phyloP scores from a whole-genome alignment of 495 filamentous ascomycete genomes.

The Penicillium canescens region DNA sequence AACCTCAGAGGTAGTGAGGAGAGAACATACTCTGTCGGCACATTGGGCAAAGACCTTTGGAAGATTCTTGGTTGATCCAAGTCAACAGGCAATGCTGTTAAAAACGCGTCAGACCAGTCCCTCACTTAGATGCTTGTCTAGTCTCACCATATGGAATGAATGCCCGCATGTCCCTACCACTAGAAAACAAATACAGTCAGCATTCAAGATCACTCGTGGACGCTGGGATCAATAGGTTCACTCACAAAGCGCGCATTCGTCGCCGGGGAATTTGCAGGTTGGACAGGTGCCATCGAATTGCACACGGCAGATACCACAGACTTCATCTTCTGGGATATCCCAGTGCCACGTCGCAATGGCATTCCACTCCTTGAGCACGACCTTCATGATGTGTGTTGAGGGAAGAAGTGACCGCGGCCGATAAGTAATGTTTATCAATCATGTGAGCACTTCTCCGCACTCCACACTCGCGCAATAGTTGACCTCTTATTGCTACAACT shows the following conservation, averaged over 20 bases:
- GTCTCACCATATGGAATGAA: conserved; percentile 89
- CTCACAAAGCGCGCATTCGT: conserved; percentile 90
- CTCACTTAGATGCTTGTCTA: conserved; percentile 2
- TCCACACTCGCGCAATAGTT: conserved; percentile 10
- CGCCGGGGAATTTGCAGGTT: conserved; percentile 95
- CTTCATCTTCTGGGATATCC: conserved; percentile 97
- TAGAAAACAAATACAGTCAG: conserved; percentile 31
- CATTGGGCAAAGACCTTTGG: conserved; percentile 96
- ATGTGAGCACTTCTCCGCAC: conserved; percentile 32
- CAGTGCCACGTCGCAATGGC: conserved; percentile 95
- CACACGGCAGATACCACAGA: conserved; percentile 97
- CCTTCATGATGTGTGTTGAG: conserved; percentile 70
- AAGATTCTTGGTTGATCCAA: conserved; percentile 93
- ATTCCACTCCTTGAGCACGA: conserved; percentile 89
- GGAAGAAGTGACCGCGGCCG: conserved; percentile 1
- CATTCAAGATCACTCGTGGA: background rate
- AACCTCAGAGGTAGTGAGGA: conserved; percentile 3
- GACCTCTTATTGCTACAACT: conserved; percentile 4
- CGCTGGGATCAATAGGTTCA: conserved; percentile 10
- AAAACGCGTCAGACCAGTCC: conserved; percentile 6
- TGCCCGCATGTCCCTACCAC: conserved; percentile 96
- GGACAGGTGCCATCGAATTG: conserved; percentile 98
- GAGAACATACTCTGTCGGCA: conserved; percentile 81
- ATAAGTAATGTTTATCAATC: conserved; percentile 30
- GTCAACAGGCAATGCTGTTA: conserved; percentile 88